Evolutionary conservation across 768 basidiomycete species (phyloP).

Genomic region (Dioszegia aurantiaca): DNA sequence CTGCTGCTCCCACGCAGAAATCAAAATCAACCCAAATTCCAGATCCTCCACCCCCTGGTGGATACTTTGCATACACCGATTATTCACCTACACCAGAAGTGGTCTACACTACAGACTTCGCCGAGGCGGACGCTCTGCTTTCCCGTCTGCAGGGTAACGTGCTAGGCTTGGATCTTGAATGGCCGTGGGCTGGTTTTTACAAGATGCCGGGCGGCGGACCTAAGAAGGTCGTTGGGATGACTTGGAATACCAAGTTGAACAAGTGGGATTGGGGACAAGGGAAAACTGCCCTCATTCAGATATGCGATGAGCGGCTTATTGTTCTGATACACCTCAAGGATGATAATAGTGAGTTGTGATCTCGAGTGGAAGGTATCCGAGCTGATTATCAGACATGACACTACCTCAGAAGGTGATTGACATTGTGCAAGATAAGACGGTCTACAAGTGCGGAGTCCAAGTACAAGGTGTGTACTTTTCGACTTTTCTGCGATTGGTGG

Average conservation of each 20-base stretch:
- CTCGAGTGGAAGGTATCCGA: not conserved
- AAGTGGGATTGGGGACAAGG: constrained; percentile 28
- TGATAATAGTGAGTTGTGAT: constrained; percentile 31
- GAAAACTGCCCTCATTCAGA: constrained; percentile 25
- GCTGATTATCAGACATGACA: constrained; percentile 15
- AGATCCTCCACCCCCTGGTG: not conserved
- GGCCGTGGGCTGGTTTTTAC: constrained; percentile 35
- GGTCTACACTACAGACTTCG: constrained; percentile 34
- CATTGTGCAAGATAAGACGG: constrained; percentile 23
- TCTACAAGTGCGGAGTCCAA: constrained; percentile 42
- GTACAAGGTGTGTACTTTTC: constrained; percentile 22
- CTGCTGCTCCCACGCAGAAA: not conserved
- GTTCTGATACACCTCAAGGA: constrained; percentile 39
- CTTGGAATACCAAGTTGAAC: constrained; percentile 10
- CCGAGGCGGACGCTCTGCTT: constrained; percentile 42
- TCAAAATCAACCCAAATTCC: not conserved
- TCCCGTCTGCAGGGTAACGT: constrained; percentile 30
- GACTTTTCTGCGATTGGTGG: constrained; percentile 31
- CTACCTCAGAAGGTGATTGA: constrained; percentile 33
- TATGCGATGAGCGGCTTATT: constrained; percentile 21
- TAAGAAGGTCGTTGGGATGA: not conserved
- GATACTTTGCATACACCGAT: constrained; percentile 27
- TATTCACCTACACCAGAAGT: constrained; percentile 24
- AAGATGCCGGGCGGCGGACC: not conserved
- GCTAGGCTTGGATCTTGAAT: constrained; percentile 49